These are phyloP conservation scores for Lagerstroemia speciosa DNA, from an alignment of 345 rosid species.

Conservation along the genomic window DNA sequence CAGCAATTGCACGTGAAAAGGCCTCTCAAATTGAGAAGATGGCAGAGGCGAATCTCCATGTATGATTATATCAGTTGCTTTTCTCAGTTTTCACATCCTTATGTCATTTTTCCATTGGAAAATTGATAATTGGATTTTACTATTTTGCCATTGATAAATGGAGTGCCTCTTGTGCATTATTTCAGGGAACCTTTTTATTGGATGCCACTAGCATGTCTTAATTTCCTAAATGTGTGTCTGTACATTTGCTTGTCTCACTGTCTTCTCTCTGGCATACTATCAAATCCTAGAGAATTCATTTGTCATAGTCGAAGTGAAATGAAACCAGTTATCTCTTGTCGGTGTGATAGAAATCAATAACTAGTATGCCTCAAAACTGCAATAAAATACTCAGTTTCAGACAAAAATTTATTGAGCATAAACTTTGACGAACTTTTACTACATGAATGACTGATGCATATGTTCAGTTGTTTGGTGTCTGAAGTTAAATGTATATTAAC, in stretches of 20 bases:
- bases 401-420: background rate
- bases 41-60: constrained; percentile 89
- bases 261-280: background rate
- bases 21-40: constrained; percentile 74
- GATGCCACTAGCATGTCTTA: background rate
- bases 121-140: background rate
- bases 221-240: background rate
- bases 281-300: background rate
- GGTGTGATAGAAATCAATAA: background rate
- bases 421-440: background rate
- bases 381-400: background rate
- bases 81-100: background rate
- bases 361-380: background rate
- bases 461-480: background rate
- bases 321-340: background rate
- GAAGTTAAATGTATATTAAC: constrained; percentile 1
- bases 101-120: background rate
- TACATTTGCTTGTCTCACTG: background rate
- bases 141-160: background rate
- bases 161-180: background rate
- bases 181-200: background rate
- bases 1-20: constrained; percentile 70
- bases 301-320: background rate
- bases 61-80: constrained; percentile 15
- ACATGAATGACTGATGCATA: background rate